Evolutionary conservation across 371 early-diverging fungal genomes (phyloP).

Genomic region (Thermomucor indicae-seudaticae): DNA sequence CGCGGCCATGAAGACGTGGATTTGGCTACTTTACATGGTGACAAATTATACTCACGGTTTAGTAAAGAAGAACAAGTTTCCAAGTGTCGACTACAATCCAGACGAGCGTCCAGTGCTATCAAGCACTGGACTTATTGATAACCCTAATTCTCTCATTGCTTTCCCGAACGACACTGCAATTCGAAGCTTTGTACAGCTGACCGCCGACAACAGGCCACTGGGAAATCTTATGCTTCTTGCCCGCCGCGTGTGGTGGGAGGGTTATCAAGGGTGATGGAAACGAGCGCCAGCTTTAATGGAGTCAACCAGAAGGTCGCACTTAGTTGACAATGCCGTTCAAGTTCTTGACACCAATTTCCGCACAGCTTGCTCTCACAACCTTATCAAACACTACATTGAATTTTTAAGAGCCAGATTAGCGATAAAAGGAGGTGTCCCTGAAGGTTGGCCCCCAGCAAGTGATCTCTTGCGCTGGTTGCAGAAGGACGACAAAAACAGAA

Average conservation of each 20-base stretch:
- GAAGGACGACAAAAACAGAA: background rate
- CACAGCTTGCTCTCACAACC: background rate
- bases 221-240: background rate
- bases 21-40: background rate
- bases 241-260: background rate
- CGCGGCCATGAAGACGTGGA: background rate
- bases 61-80: background rate
- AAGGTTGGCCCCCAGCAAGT: background rate
- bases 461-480: background rate
- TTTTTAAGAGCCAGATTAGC: background rate
- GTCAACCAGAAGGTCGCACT: background rate
- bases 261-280: background rate
- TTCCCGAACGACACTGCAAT: background rate
- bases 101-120: background rate
- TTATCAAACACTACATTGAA: background rate
- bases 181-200: background rate
- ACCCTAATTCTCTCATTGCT: background rate
- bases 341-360: background rate
- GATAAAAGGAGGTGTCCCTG: background rate
- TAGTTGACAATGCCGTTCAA: background rate
- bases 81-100: background rate
- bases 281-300: background rate
- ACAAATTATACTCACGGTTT: background rate
- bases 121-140: background rate
- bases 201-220: background rate